Conservation (phyloP, 2,329 filamentous ascomycete species). For the Grosmannia huntii region DNA sequence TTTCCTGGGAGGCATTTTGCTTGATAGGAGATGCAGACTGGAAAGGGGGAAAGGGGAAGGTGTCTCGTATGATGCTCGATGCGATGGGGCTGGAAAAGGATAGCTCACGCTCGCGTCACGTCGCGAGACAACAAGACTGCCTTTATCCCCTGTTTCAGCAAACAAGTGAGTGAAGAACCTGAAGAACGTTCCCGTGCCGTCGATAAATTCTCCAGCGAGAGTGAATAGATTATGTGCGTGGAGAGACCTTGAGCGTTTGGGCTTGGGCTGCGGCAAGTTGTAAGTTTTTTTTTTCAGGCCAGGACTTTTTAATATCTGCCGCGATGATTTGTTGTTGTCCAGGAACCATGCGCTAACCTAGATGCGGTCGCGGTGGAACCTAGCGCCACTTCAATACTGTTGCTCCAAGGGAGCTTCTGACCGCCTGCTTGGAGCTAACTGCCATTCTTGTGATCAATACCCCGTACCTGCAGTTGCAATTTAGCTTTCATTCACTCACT, state of each 20-base stretch:
- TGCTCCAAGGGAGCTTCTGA: background rate
- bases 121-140: background rate
- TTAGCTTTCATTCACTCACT: no score
- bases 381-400: background rate
- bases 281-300: background rate
- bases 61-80: background rate
- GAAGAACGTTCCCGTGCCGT: background rate
- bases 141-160: background rate
- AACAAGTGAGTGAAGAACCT: background rate
- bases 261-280: background rate
- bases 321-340: constrained; percentile 6
- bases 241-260: background rate
- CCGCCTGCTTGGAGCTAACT: background rate
- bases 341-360: background rate
- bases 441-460: no score
- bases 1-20: constrained; percentile 10
- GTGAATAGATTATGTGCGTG: background rate
- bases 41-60: background rate
- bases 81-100: background rate
- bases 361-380: background rate
- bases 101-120: background rate
- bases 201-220: background rate
- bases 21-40: background rate
- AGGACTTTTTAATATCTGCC: background rate
- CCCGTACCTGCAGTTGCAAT: no score